These are phyloP conservation scores for Haplosporangium gracile DNA, from an alignment of 192 early-diverging fungal species.

Conservation along the genomic window DNA sequence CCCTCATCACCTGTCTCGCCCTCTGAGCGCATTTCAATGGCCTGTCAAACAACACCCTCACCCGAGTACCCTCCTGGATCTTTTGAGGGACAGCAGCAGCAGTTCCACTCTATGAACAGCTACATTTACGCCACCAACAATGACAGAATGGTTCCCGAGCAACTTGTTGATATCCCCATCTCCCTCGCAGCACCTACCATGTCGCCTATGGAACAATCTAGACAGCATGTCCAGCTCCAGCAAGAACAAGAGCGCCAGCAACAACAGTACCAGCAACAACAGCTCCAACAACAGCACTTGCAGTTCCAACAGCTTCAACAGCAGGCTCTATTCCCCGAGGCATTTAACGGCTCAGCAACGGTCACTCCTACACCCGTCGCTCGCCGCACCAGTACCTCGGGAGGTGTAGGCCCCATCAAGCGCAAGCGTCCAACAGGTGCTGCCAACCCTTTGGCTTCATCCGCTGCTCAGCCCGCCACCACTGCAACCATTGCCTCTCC, in stretches of 20 bases:
- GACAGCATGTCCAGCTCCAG: constrained; percentile 30
- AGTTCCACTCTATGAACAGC: constrained; percentile 51
- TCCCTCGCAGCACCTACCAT: constrained; percentile 23
- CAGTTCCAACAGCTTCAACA: constrained; percentile 55
- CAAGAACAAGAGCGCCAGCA: constrained; percentile 49
- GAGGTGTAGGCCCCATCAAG: constrained; percentile 49
- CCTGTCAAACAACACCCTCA: constrained; percentile 36
- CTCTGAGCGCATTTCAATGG: constrained; percentile 25
- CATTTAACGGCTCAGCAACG: constrained; percentile 19
- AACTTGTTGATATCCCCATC: constrained; percentile 43
- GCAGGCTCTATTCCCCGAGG: constrained; percentile 37
- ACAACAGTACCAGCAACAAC: constrained; percentile 50
- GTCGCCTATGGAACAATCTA: constrained; percentile 12
- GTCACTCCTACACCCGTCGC: constrained; percentile 19
- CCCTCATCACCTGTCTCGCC: constrained; percentile 46
- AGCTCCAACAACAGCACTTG: constrained; percentile 51
- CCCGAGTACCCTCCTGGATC: constrained; percentile 27
- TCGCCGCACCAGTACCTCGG: constrained; percentile 42
- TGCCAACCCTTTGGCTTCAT: constrained; percentile 26
- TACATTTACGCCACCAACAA: constrained; percentile 44
- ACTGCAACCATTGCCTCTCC: constrained; percentile 25
- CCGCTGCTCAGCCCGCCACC: constrained; percentile 8
- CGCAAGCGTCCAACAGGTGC: constrained; percentile 35
- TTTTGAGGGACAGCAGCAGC: constrained; percentile 29
- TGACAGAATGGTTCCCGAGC: constrained; percentile 45